phyloP scores from a whole-genome alignment of 148 eudicot species.

The Simmondsia chinensis region DNA sequence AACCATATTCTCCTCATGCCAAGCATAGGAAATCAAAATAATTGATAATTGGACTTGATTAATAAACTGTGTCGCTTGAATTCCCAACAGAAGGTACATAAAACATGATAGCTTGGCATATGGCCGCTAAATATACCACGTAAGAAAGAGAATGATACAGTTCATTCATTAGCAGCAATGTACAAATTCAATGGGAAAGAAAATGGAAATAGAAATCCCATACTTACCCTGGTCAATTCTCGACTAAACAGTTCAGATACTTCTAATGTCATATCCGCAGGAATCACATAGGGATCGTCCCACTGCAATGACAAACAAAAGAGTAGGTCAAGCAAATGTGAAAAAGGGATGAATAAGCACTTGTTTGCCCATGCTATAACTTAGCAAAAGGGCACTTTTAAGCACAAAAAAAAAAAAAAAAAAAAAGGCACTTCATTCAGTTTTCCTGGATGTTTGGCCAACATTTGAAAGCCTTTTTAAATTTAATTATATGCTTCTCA shows the following conservation, averaged over 20 bases:
- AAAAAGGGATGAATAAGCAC: not conserved
- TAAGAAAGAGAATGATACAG: not conserved
- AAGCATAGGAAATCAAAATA: too few relatives aligned
- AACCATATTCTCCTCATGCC: too few relatives aligned
- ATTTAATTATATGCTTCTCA: too few relatives aligned
- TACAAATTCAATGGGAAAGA: not conserved
- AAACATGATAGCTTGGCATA: too few relatives aligned
- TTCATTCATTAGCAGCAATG: not conserved
- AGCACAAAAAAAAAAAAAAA: not conserved
- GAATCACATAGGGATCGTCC: conserved; percentile 82
- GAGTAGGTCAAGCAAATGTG: conserved; percentile 3
- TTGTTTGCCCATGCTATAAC: too few relatives aligned
- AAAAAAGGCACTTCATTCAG: too few relatives aligned
- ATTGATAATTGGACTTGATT: too few relatives aligned
- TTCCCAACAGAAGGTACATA: too few relatives aligned
- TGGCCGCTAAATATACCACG: too few relatives aligned
- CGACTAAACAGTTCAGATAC: conserved; percentile 85
- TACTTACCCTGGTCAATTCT: conserved; percentile 81
- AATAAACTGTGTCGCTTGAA: too few relatives aligned
- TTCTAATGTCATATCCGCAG: conserved; percentile 68
- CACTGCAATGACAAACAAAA: conserved; percentile 40
- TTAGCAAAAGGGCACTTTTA: not conserved
- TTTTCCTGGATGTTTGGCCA: too few relatives aligned
- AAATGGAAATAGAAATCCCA: conserved; percentile 2
- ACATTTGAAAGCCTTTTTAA: too few relatives aligned